Evolutionary conservation across 225 moss, liverwort and hornwort species (phyloP), one percentile per base, ranked within the genome.

Genomic region (Thuidium tamariscinum): DNA sequence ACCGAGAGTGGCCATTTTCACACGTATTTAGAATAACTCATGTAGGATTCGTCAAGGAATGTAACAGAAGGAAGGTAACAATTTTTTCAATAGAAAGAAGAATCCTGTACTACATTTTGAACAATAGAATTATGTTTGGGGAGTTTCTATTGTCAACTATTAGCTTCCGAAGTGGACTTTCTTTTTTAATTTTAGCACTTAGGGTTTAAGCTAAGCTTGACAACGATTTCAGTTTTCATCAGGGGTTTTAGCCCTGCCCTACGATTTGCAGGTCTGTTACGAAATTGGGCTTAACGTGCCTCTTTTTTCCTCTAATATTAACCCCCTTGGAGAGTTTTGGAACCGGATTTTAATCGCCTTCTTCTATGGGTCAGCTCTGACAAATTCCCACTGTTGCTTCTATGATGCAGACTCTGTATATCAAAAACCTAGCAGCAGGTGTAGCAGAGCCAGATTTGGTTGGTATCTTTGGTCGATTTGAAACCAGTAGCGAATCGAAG

Each of bases 381-480:
- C 54, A 29, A n/a, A 69, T 6, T 41, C 32, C 37, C 21, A 15
- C 36, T 77, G 56, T 85, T 85, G 36, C 74, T 79, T 79, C 44
- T 51, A 76, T 87, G 69, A 66, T 87, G 85, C 92, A 94, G 91
- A 89, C 92, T 84, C 22, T 92, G 46, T 94, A 94, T 72, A 88
- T 94, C 60, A 94, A 94, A 84, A 92, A 92, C 84, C 87, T 92
- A 48, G 87, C 81, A 82, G 81, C 88, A 59, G 74, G 86, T 80
- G 91, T 90, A 51, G 41, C 42, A 48, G 91, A 91, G 55, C 48
- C 84, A 82, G 94, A 94, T 81, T 76, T 94, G 67, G 46, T 92
- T 59, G 91, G 83, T 76, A 52, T 92, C 68, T 92, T 94, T 71
- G 74, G 76, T 66, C 89, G 91, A 80, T 92, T 88, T 82, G 89